Conservation (phyloP, 2,329 filamentous ascomycete genomes). For the Emericellopsis cladophorae region DNA sequence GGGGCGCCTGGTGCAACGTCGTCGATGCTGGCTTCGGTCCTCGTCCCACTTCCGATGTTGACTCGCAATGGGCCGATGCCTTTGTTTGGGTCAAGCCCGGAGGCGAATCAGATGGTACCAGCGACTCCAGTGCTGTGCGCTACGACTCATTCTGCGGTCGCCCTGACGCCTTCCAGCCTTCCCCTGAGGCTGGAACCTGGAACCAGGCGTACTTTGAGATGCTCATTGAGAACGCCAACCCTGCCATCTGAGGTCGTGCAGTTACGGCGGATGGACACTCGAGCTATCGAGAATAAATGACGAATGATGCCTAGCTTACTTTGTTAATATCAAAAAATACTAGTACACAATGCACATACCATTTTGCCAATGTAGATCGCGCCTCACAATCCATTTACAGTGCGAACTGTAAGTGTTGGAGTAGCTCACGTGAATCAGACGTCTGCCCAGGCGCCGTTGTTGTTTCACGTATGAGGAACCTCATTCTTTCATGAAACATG, state of each 20-base stretch:
- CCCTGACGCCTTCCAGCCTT: conserved; percentile 29
- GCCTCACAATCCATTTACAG: too few species aligned
- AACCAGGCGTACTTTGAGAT: conserved; percentile 12
- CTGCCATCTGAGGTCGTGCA: conserved; percentile 2
- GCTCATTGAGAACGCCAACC: conserved; percentile 9
- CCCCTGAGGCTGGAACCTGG: conserved; percentile 39
- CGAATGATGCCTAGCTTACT: too few species aligned
- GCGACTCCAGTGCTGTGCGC: conserved; percentile 17
- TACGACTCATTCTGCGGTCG: conserved; percentile 25
- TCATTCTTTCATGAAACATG: too few species aligned
- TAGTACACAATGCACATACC: too few species aligned
- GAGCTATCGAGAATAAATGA: too few species aligned
- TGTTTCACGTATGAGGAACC: too few species aligned
- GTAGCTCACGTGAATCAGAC: too few species aligned
- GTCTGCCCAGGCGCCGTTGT: too few species aligned
- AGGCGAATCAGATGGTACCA: conserved; percentile 32
- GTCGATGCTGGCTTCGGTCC: conserved; percentile 47
- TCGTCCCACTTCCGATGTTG: conserved; percentile 43
- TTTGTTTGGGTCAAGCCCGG: conserved; percentile 59
- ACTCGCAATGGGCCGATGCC: conserved; percentile 41
- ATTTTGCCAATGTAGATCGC: too few species aligned
- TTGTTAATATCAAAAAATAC: too few species aligned
- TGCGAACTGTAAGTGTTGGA: too few species aligned
- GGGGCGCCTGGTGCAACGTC: conserved; percentile 49
- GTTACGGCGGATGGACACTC: background rate